These are phyloP conservation scores for Vigna mungo DNA, from an alignment of 306 rosid genomes.

Conservation along the genomic window DNA sequence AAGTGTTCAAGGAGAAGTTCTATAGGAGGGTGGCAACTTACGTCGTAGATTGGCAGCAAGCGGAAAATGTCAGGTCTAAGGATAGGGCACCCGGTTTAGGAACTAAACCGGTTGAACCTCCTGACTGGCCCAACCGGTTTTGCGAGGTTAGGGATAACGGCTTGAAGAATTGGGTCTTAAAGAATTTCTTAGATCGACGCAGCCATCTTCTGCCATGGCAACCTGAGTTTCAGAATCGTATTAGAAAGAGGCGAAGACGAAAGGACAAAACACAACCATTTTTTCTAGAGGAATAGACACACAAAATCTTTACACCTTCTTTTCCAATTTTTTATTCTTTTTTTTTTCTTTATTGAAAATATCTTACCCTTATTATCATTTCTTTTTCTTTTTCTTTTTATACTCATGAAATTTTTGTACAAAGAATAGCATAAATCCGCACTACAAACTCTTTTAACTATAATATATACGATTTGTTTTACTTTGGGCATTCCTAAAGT, in stretches of 20 bases:
- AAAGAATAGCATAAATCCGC: no score
- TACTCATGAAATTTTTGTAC: no score
- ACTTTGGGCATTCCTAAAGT: no score
- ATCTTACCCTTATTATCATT: no score
- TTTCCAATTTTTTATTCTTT: no score
- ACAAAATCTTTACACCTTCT: no score
- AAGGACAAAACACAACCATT: constrained; percentile 1
- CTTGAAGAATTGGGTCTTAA: constrained; percentile 49
- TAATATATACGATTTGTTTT: no score
- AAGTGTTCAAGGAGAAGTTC: constrained; percentile 83
- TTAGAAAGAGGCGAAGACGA: constrained; percentile 1
- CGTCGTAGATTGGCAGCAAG: constrained; percentile 73
- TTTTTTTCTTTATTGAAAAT: no score
- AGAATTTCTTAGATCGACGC: constrained; percentile 39
- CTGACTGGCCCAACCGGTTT: constrained; percentile 69
- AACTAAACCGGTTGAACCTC: constrained; percentile 67
- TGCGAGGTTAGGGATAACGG: constrained; percentile 72
- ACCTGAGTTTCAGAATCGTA: constrained; percentile 36
- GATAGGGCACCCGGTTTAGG: constrained; percentile 90
- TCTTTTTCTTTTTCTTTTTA: no score
- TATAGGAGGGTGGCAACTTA: constrained; percentile 79
- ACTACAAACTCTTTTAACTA: no score
- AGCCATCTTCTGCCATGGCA: constrained; percentile 68
- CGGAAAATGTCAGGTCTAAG: constrained; percentile 69
- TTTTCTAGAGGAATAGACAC: neutral